Base-by-base conservation (phyloP, 2,329 filamentous ascomycete species). In the Phaeoacremonium minimum region DNA sequence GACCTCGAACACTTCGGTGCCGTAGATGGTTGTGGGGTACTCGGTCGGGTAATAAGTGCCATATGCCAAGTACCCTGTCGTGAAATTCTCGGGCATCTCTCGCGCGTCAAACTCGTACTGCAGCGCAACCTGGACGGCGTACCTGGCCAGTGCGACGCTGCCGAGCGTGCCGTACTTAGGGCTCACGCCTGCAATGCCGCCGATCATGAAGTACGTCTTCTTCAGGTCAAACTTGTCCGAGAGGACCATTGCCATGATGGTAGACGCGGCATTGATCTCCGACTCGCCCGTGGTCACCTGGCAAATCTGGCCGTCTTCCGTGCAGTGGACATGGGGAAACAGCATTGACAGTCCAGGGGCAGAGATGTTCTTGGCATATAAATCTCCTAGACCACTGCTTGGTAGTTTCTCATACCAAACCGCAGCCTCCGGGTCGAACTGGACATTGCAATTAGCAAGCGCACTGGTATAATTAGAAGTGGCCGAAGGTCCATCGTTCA, bases 41-140 rank as follows among this genome's bases (percentile, higher is more conserved):
- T 78, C 55, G 30, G 69, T 57, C 1, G 83, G 79, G 6, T 53
- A 46, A 16, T 66, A 55, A 15, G 71, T 66, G 13, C 81, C 84
- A 49, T 77, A 80, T 2, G 81, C 73, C 18, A 88, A 67, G 54
- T 88, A 88, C 5, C 83, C 83, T 0, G 81, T 84, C 1, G 71
- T 63, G 59, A 73, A 87, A 55, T 80, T 80, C 2, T 53, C 51
- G 0, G 83, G 80, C 20, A 86, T 74, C 42, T 87, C 83, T 20
- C 84, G 74, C 2, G 75, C 63, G 47, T 88, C 84, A 42, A 89
- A 76, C 57, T 89, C 85, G 46, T 87, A 85, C 56, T 89, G 84
- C 36, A 88, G 64, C 0, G 80, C 83, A 4, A 87, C 83, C 52
- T 89, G 85, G 5, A 89, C 72, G 1, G 83, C 76, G 51, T 80